Percentiles rank a stretch among this genome's conserved stretches.
Evolutionary conservation across 371 early-diverging fungal genomes (phyloP).

Genomic region (Chytridium lagenaria): DNA sequence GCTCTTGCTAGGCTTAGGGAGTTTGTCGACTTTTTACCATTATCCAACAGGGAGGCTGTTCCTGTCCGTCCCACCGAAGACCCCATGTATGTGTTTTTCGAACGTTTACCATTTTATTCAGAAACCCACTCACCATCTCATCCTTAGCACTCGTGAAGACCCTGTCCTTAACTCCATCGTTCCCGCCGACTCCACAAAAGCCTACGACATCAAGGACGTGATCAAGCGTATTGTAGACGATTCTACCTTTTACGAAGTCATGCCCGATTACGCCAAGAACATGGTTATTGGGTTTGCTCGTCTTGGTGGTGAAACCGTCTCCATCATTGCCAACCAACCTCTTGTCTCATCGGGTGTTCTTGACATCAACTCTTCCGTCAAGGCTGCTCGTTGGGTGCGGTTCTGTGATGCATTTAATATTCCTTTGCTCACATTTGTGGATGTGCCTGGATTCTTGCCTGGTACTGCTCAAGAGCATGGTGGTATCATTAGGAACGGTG

Average conservation of each 20-base stretch:
- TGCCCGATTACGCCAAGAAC: constrained; percentile 93
- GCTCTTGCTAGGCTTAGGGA: constrained; percentile 85
- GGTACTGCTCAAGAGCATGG: constrained; percentile 95
- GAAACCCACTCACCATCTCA: background rate
- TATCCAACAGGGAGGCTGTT: constrained; percentile 76
- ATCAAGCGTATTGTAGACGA: constrained; percentile 85
- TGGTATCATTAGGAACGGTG: constrained; percentile 97
- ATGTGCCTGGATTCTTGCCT: constrained; percentile 97
- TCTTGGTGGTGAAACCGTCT: constrained; percentile 87
- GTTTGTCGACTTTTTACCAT: constrained; percentile 87
- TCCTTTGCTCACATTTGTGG: constrained; percentile 93
- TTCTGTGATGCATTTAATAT: constrained; percentile 97
- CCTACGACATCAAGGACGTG: constrained; percentile 96
- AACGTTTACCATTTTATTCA: constrained; percentile 3
- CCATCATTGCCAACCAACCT: constrained; percentile 96
- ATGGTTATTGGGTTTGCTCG: constrained; percentile 92
- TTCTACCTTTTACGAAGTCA: constrained; percentile 87
- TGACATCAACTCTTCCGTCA: constrained; percentile 94
- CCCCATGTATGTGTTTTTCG: constrained; percentile 44
- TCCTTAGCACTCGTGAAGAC: constrained; percentile 68
- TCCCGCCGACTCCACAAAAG: constrained; percentile 87
- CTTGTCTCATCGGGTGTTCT: constrained; percentile 93
- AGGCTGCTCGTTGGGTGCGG: constrained; percentile 95
- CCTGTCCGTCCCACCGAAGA: constrained; percentile 78
- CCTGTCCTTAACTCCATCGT: constrained; percentile 84